Conservation (phyloP, 164 flowering plant species). For the Liriodendron chinense region DNA sequence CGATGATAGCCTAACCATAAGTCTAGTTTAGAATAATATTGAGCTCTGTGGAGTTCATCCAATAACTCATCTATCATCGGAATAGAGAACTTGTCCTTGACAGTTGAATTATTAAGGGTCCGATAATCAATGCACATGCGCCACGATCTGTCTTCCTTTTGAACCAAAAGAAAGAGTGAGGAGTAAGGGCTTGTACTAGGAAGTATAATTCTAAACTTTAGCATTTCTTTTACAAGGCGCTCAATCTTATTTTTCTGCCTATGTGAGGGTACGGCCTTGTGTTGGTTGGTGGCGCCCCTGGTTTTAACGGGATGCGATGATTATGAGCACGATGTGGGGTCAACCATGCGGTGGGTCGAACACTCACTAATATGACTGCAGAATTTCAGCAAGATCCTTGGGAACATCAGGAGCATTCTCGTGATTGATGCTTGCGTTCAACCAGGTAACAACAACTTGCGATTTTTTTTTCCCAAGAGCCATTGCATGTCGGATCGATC, state of each 20-base stretch:
- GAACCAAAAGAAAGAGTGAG: not conserved
- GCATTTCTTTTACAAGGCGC: not conserved
- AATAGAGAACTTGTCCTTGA: not conserved
- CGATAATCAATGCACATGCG: not conserved
- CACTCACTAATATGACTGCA: not conserved
- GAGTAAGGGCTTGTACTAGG: not conserved
- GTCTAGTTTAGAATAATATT: not conserved
- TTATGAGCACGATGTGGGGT: not conserved
- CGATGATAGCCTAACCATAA: not conserved
- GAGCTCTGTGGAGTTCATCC: not conserved
- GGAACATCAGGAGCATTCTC: no score
- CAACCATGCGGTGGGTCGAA: not conserved
- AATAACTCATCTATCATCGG: not conserved
- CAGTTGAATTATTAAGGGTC: not conserved
- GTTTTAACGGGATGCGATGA: not conserved
- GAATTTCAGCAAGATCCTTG: not conserved
- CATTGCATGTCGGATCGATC: not conserved
- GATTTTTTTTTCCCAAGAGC: no score
- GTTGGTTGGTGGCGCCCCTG: not conserved
- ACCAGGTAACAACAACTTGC: no score
- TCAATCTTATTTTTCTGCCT: slow-evolving; percentile 2
- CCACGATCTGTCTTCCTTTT: not conserved
- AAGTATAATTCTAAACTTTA: not conserved
- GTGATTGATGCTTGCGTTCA: no score
- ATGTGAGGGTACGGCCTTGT: not conserved